Base-by-base conservation (phyloP, 495 filamentous ascomycete species). In the Cairneyella variabilis region DNA sequence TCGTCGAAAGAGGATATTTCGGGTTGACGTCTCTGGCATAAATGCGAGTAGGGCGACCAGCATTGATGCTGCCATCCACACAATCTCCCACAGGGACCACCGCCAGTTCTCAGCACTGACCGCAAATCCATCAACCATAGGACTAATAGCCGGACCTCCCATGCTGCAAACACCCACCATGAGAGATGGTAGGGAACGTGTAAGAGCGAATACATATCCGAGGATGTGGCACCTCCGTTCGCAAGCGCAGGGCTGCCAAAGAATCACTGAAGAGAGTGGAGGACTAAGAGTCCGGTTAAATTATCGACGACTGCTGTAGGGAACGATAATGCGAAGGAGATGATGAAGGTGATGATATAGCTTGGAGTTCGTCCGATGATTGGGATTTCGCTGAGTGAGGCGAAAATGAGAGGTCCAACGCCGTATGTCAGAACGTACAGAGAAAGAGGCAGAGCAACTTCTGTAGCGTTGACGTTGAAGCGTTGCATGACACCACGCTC, bases 231-330 rank as follows among this genome's bases (percentile, higher is more conserved):
- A 26, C 83, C 85, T 17, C 85, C 85, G 16, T 88, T 85, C 53
- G 76, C 82, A 18, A 91, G 66, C 60, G 88, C 89, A 2, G 86
- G 86, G 36, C 76, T 80, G 2, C 86, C 86, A 16, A 85, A 76
- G 36, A 91, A 65, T 2, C 88, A 89, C 60, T 81, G 77, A 48
- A 91, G 71, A 58, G 91, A 91, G 1, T 88, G 80, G 36, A 79
- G 74, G 8, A 89, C 66, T 43, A 91, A 71, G 71, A 91, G 76
- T 0, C 86, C 86, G 27, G 73, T 60, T 23, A 85, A 82, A 55
- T 90, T 89, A 27, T 73, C 67, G 14, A 85, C 85, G 12, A 91
- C 72, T 1, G 85, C 88, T 54, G 83, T 85, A 6, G 88, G 86
- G 40, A 91, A 79, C 18, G 88, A 69, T 71, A 85, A 83, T 48